Evolutionary conservation across 2,329 filamentous ascomycete species (phyloP).

Genomic region (Onygena corvina): DNA sequence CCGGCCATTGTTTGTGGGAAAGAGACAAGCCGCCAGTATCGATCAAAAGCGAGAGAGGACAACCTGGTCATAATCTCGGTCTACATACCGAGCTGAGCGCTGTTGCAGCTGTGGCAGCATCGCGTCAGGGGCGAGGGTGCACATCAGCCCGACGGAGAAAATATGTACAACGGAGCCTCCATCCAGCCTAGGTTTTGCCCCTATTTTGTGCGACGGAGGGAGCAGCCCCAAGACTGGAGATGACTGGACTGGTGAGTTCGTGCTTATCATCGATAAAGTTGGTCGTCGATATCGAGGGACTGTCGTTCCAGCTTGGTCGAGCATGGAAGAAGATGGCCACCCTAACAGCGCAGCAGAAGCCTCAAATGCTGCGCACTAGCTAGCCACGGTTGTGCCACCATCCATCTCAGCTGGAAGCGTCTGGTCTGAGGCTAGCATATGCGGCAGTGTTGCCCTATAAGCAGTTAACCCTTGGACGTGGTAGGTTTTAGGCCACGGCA

Average conservation of each 20-base stretch:
- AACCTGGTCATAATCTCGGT: neutral
- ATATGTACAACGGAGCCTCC: constrained; percentile 5
- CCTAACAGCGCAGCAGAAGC: no score
- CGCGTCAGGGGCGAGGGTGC: neutral
- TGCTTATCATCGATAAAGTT: neutral
- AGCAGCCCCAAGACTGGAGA: no score
- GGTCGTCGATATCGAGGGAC: neutral
- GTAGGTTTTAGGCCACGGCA: neutral
- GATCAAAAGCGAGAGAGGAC: neutral
- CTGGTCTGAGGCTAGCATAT: neutral
- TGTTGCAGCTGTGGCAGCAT: neutral
- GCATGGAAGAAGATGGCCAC: no score
- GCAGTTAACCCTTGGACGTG: neutral
- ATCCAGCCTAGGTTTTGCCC: neutral
- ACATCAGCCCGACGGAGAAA: constrained; percentile 5
- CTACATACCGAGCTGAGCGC: neutral
- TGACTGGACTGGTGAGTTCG: neutral
- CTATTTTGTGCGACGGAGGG: neutral
- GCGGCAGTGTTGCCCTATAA: neutral
- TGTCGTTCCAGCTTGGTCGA: no score
- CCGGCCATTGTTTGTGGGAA: no score
- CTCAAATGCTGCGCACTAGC: neutral
- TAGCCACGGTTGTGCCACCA: neutral
- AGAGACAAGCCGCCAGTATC: no score
- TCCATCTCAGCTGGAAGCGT: neutral